Evolutionary conservation across 306 rosid genomes (phyloP).

Genomic region (Pterocarpus macrocarpus): DNA sequence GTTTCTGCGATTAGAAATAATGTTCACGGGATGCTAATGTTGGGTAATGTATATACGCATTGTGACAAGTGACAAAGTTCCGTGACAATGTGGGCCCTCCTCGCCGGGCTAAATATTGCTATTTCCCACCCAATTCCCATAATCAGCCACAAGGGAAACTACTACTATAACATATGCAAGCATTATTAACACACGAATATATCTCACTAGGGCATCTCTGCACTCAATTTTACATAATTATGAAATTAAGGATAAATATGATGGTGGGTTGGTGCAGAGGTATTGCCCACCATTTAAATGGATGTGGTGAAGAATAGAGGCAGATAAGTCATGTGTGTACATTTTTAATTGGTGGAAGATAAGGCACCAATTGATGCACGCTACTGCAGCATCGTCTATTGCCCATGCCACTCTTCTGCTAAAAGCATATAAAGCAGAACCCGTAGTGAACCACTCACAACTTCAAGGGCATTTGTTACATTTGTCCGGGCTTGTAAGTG

Average conservation of each 20-base stretch:
- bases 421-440: conserved; percentile 19
- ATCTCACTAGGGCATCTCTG: neutral
- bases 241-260: neutral
- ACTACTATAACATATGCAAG: neutral
- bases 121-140: conserved; percentile 7
- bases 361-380: conserved; percentile 38
- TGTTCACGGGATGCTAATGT: conserved; percentile 44
- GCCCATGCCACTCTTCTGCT: conserved; percentile 40
- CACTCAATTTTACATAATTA: neutral
- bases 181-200: neutral
- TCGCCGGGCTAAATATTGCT: conserved; percentile 6
- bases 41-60: conserved; percentile 1
- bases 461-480: conserved; percentile 17
- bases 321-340: neutral
- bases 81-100: conserved; percentile 55
- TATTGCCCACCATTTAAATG: conserved; percentile 27
- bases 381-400: neutral
- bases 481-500: conserved; percentile 25
- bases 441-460: conserved; percentile 26
- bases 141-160: neutral
- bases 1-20: neutral
- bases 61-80: conserved; percentile 38
- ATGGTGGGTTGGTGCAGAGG: neutral
- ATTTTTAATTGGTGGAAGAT: conserved; percentile 39
- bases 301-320: neutral